Evolutionary conservation across 371 early-diverging fungal genomes (phyloP), one percentile per base, ranked within the genome.

Genomic region (Mortierella polycephala): DNA sequence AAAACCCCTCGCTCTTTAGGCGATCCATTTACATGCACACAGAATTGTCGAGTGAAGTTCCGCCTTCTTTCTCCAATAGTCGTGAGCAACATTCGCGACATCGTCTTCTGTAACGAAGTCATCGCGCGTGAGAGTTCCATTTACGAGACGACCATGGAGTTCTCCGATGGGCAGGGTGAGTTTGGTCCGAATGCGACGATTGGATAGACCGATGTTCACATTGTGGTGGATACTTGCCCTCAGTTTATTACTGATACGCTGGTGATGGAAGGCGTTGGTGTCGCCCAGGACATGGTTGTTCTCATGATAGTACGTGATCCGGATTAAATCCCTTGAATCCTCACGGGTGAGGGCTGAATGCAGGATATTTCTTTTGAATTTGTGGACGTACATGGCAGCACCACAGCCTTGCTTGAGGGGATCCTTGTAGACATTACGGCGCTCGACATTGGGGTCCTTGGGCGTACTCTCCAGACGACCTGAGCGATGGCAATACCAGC

Each of bases 281-380:
- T 14, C 9, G 16, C 51, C 61, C 40, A 61, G 52, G 11, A 20
- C 9, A n/a, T 61, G 61, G n/a, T 39, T 61, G 51, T 61, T 51
- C 39, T 51, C 10, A 23, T 13, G 51, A n/a, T 61, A 61, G 7
- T 61, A 61, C 10, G 61, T 61, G 40, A 61, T 51, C 37, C 61
- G 23, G 40, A 51, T 51, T 16, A 42, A 45, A 30, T 30, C 30
- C 1, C 30, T 4, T 30, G 4, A 30, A 30, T 4, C 30, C 30
- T 30, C 30, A 30, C 30, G 4, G 30, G 1, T 30, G 30, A 30
- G 30, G 30, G 30, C 30, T 30, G 30, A 4, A 30, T 30, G 30
- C 30, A 4, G 30, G 30, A 30, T 30, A 30, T 30, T 30, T 30
- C 30, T 2, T 30, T 30, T 30, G 30, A 30, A 30, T 30, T 30